phyloP scores from a whole-genome alignment of 106 monocot genomes.

The Dactylorhiza incarnata region DNA sequence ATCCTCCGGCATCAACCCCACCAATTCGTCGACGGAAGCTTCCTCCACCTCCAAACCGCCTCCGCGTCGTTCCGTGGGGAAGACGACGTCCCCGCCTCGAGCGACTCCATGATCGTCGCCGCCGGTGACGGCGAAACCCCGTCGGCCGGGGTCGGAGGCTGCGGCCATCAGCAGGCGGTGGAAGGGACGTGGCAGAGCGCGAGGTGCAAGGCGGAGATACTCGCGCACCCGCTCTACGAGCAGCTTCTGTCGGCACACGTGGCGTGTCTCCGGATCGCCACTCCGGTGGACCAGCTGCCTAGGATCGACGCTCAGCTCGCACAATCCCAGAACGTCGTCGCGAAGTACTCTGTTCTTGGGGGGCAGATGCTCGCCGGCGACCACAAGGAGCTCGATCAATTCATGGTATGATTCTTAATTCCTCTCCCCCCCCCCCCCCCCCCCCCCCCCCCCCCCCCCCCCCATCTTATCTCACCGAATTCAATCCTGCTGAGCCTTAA shows the following conservation, averaged over 20 bases:
- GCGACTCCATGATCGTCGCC: neutral
- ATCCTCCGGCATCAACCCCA: constrained; percentile 44
- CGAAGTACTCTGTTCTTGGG: constrained; percentile 46
- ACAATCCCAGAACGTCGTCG: constrained; percentile 75
- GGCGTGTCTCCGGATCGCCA: constrained; percentile 62
- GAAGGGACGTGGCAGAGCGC: constrained; percentile 44
- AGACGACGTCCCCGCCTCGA: constrained; percentile 8
- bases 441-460: too few relatives aligned
- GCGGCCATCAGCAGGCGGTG: constrained; percentile 12
- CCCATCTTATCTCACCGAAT: too few relatives aligned
- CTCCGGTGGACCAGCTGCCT: too few relatives aligned
- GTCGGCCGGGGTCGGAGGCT: neutral
- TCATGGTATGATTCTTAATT: too few relatives aligned
- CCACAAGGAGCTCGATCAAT: constrained; percentile 72
- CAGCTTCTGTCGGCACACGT: constrained; percentile 83
- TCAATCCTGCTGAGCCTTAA: too few relatives aligned
- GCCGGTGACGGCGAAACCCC: neutral
- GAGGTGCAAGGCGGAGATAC: constrained; percentile 65
- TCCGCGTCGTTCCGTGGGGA: too few relatives aligned
- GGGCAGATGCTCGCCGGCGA: constrained; percentile 26
- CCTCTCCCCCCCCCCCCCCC: too few relatives aligned
- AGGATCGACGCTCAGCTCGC: constrained; percentile 74
- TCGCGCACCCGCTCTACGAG: constrained; percentile 73
- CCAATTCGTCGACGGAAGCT: too few relatives aligned
- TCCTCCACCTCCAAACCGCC: neutral